Evolutionary conservation across 2,329 filamentous ascomycete species (phyloP), one percentile per base, ranked within the genome.

Genomic region (Pestalotiopsis sp.): DNA sequence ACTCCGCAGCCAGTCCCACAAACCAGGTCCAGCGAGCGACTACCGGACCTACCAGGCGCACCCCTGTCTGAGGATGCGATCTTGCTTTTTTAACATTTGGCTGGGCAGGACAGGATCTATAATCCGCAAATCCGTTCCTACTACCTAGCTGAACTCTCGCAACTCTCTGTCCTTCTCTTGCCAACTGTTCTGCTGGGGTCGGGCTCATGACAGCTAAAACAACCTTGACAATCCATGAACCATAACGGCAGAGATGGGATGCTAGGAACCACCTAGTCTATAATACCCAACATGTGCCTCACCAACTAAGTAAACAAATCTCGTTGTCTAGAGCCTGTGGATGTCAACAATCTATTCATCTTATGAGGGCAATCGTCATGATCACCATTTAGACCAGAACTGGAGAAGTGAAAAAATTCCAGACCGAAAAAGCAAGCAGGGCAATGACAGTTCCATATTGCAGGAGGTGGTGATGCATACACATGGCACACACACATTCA

Each of bases 1-100:
- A 41, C 4, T 27, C 13, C 23, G 4, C n/a, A 59, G 23, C 23
- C 45, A n/a, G 45, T 52, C 45, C 45, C 45, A 52, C 17, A 9
- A 20, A 52, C 45, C 45, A 52, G 61, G 61, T 20, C 20, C n/a
- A 36, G 20, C 14, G 25, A 23, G 23, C 49, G 31, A 66, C 41
- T 66, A 36, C 49, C 41, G 63, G 60, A n/a, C 63, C 62, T 31
- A 57, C 63, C 20, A 66, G 45, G 45, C 49, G 45, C 12, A 57
- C 38, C 63, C 49, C 40, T 66, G 63, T 66, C 52, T 57, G 14
- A 56, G 45, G 41, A 56, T 56, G 17, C 63, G 41, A 36, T 57
- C 25, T 57, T 66, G 25, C 49, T 57, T 66, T 66, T 66, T 52
- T n/a, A 52, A 31, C 20, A 14, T 49, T 65, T 27, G 23, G 20